Conservation (phyloP, 306 rosid genomes). For the Canavalia ensiformis region DNA sequence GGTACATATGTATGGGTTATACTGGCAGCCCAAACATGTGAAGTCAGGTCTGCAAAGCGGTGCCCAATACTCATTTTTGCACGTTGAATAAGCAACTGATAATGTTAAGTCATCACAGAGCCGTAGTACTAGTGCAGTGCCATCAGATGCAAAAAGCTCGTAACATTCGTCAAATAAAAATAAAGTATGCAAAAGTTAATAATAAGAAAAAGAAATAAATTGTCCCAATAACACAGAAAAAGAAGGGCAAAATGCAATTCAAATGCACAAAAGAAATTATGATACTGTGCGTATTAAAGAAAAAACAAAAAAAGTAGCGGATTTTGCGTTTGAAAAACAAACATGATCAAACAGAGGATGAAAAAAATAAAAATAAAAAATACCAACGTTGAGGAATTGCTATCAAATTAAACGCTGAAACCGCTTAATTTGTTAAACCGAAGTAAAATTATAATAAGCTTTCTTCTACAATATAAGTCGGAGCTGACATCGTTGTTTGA, state of each 20-base stretch:
- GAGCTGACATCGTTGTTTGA: neutral
- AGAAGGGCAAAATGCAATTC: neutral
- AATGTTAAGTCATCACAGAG: constrained; percentile 43
- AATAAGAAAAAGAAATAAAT: neutral
- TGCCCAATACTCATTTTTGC: constrained; percentile 64
- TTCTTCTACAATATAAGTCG: too few relatives aligned
- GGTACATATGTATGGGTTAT: constrained; percentile 60
- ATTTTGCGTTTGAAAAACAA: neutral
- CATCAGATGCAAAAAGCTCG: neutral
- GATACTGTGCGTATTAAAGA: too few relatives aligned
- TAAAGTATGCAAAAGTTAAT: neutral
- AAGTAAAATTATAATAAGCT: neutral
- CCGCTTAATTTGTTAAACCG: too few relatives aligned
- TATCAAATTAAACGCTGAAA: neutral
- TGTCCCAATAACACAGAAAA: neutral
- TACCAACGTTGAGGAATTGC: neutral
- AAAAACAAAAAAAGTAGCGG: too few relatives aligned
- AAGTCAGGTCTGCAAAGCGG: constrained; percentile 77
- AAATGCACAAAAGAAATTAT: too few relatives aligned
- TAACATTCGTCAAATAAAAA: neutral
- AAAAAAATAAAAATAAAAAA: neutral
- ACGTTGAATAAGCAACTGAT: constrained; percentile 55
- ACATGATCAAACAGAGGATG: neutral
- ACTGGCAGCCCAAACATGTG: constrained; percentile 72
- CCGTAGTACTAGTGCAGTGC: constrained; percentile 58